phyloP scores from a whole-genome alignment of 2,329 filamentous ascomycete species.

The Botrytis medusae region DNA sequence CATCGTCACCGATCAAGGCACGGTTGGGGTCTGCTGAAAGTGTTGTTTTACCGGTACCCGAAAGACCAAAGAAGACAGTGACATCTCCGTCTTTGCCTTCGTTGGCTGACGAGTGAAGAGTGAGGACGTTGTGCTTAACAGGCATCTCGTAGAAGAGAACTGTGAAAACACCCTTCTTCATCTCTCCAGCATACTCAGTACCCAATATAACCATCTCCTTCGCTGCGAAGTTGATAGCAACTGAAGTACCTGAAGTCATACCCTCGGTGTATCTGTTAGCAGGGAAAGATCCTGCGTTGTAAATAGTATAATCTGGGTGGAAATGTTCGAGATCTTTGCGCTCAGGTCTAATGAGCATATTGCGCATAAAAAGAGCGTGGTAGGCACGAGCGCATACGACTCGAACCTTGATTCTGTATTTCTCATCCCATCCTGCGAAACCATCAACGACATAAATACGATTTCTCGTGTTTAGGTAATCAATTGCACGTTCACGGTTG shows the following conservation, averaged over 20 bases:
- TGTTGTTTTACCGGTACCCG: slow-evolving; percentile 97
- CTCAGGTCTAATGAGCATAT: slow-evolving; percentile 97
- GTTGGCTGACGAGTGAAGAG: slow-evolving; percentile 97
- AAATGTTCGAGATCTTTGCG: slow-evolving; percentile 93
- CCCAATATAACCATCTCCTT: slow-evolving; percentile 99
- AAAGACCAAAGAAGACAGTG: slow-evolving; percentile 98
- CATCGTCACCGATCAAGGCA: slow-evolving; percentile 93
- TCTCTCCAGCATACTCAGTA: slow-evolving; percentile 96
- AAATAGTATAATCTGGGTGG: slow-evolving; percentile 99
- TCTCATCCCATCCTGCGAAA: slow-evolving; percentile 96
- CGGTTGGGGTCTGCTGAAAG: slow-evolving; percentile 96
- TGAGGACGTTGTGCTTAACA: slow-evolving; percentile 98
- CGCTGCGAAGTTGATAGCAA: slow-evolving; percentile 97
- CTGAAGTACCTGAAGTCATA: slow-evolving; percentile 98
- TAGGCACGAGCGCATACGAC: slow-evolving; percentile 98
- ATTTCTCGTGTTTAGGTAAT: slow-evolving; percentile 98
- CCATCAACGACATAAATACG: slow-evolving; percentile 98
- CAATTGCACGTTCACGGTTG: slow-evolving; percentile 97
- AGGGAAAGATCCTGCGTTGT: slow-evolving; percentile 98
- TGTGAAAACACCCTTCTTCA: slow-evolving; percentile 99
- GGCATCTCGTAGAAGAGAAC: slow-evolving; percentile 99
- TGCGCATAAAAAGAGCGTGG: slow-evolving; percentile 99
- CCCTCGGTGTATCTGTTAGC: slow-evolving; percentile 97
- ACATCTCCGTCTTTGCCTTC: slow-evolving; percentile 94
- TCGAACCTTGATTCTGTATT: slow-evolving; percentile 95